phyloP scores from a whole-genome alignment of 2,329 filamentous ascomycete genomes.

The Ceratocystis papillata region DNA sequence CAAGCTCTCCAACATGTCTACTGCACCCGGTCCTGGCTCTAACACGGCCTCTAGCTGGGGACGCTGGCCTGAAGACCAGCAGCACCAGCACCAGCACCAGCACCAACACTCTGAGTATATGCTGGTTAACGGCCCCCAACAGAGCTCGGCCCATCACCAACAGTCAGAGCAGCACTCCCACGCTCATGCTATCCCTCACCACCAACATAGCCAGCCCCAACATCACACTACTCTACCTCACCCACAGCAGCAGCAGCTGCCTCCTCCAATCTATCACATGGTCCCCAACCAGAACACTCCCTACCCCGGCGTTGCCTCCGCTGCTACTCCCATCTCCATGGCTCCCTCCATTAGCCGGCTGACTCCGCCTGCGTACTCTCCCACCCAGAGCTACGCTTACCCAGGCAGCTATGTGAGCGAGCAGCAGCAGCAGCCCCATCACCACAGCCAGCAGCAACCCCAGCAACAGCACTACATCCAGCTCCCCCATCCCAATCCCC shows the following conservation, averaged over 20 bases:
- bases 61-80: constrained; percentile 43
- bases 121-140: not conserved
- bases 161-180: constrained; percentile 34
- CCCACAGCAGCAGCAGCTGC: not conserved
- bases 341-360: not conserved
- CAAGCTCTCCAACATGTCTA: constrained; percentile 11
- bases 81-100: constrained; percentile 27
- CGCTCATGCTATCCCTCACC: not conserved
- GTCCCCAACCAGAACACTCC: not conserved
- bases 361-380: constrained; percentile 9
- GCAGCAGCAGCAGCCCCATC: constrained; percentile 5
- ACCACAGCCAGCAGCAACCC: not conserved
- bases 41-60: constrained; percentile 39
- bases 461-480: not conserved
- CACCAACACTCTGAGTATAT: not conserved
- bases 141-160: constrained; percentile 29
- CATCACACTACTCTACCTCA: not conserved
- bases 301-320: not conserved
- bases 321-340: not conserved
- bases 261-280: constrained; percentile 5
- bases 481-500: not conserved
- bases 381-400: constrained; percentile 3
- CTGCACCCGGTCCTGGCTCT: constrained; percentile 1
- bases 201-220: not conserved
- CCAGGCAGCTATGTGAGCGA: not conserved